These are phyloP conservation scores for Candida easanensis DNA, from an alignment of 805 yeast species.

Conservation along the genomic window DNA sequence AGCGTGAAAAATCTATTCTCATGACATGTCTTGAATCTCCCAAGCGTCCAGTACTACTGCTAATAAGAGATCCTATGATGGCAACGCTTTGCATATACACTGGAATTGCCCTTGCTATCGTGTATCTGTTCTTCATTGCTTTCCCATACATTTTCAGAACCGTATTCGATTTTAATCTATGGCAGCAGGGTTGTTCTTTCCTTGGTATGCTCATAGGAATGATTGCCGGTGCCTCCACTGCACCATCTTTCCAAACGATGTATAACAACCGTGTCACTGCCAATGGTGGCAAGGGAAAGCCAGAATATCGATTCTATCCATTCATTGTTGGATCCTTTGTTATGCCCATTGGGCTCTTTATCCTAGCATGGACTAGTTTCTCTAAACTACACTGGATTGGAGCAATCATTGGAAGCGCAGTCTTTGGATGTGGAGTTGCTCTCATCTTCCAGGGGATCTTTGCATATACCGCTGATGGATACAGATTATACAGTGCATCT, in stretches of 20 bases:
- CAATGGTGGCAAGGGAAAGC: slow-evolving; percentile 45
- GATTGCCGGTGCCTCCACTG: slow-evolving; percentile 42
- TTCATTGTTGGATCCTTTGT: slow-evolving; percentile 64
- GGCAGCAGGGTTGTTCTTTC: slow-evolving; percentile 64
- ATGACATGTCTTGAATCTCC: slow-evolving; percentile 43
- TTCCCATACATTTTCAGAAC: slow-evolving; percentile 57
- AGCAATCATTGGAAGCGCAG: slow-evolving; percentile 67
- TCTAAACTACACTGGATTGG: slow-evolving; percentile 66
- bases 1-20: slow-evolving; percentile 40
- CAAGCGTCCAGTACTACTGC: slow-evolving; percentile 49
- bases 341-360: slow-evolving; percentile 64
- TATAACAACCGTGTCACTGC: slow-evolving; percentile 40
- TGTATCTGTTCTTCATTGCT: slow-evolving; percentile 65
- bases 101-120: slow-evolving; percentile 54
- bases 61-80: slow-evolving; percentile 54
- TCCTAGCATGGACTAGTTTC: slow-evolving; percentile 74
- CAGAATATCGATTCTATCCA: slow-evolving; percentile 59
- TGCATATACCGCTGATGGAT: slow-evolving; percentile 64
- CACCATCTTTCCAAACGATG: slow-evolving; percentile 40
- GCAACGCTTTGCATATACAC: slow-evolving; percentile 51
- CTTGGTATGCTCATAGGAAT: slow-evolving; percentile 55
- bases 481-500: slow-evolving; percentile 50
- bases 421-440: slow-evolving; percentile 69
- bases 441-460: slow-evolving; percentile 65
- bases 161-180: slow-evolving; percentile 49